Evolutionary conservation across 2,329 filamentous ascomycete genomes (phyloP), one percentile per base, ranked within the genome.

Genomic region (Beauveria sp.): DNA sequence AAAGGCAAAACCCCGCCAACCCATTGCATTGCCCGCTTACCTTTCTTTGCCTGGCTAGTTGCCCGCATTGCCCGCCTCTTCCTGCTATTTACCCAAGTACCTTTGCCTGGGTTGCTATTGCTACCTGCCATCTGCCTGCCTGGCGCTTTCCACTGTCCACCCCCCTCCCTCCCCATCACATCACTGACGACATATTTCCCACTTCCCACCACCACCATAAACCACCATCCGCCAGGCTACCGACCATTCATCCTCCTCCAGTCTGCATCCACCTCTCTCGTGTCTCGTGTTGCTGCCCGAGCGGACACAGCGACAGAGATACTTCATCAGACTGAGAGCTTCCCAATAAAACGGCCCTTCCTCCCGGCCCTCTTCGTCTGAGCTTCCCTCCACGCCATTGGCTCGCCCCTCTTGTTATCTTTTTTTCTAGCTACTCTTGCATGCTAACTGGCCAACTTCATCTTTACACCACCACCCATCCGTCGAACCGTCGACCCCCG

Each of bases 111-210:
- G 26, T 28, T 46, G 43, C n/a, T 43, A 43, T 18, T 18, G 42
- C 42, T 38, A 43, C 18, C 18, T 43, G 42, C n/a, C 42, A 43
- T 50, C 49, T 52, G 49, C 49, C 53, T 22, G 24, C 53, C 52
- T 38, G 18, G 18, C 28, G 6, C n/a, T 31, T 22, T 52, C 9
- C 7, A 10, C 31, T 46, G 18, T 24, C n/a, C 43, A 46, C 24
- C 8, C 28, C 14, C 31, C 50, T 38, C 64, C 67, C 69, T 63
- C 66, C 66, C 68, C 69, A 67, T 71, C 69, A 73, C 69, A 67
- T 71, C 69, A 73, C 72, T 74, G 72, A 74, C 72, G 72, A 73
- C 72, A 73, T 74, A 66, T 67, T 67, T 68, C 64, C 68, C 68
- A 66, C 69, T 54, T 68, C 67, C 67, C 66, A 64, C 63, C 61